Evolutionary conservation across 371 early-diverging fungal genomes (phyloP), one percentile per base, ranked within the genome.

Genomic region (Smittium mucronatum): DNA sequence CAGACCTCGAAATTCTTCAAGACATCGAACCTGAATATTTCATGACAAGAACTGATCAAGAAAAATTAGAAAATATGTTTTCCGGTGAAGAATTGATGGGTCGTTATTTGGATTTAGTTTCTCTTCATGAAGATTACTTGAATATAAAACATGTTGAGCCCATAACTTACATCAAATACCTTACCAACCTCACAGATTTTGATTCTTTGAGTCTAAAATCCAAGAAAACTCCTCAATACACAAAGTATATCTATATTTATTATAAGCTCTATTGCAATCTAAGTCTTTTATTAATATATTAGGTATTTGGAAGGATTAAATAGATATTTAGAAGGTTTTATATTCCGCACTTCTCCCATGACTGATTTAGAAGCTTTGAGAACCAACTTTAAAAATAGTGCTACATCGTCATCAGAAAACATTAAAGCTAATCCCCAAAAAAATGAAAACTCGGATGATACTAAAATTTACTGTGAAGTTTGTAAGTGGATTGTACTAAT

Each of bases 61-160:
- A 75, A 82, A 89, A 86, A 34, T 74, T 96, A 58, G 94, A 96
- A 67, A 85, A 82, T 57, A 72, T 89, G 75, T 97, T 96, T 75
- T 89, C 92, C 29, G 97, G 95, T 28, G 97, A 95, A 79, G 98
- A 98, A 78, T 77, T 82, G 0, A 72, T 85, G 36, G 98, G 98
- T 34, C 80, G 87, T 36, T 93, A 89, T 69, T 77, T 98, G 71
- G 98, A 98, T 77, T 80, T 98, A 67, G 85, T 94, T 73, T 81
- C 77, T 57, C 80, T 87, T 65, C 87, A 92, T 76, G 85, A 85
- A 34, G 75, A 78, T 28, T 97, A 89, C 75, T 75, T 92, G 72
- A 95, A 97, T 72, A 76, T 98, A 36, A 89, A 89, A 74, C 83
- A 83, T 57, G 83, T 87, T 65, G 83, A 86, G 70, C 84, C 85